These are phyloP conservation scores for Ambrosiella xylebori DNA, from an alignment of 2,329 filamentous ascomycete species.

Conservation along the genomic window DNA sequence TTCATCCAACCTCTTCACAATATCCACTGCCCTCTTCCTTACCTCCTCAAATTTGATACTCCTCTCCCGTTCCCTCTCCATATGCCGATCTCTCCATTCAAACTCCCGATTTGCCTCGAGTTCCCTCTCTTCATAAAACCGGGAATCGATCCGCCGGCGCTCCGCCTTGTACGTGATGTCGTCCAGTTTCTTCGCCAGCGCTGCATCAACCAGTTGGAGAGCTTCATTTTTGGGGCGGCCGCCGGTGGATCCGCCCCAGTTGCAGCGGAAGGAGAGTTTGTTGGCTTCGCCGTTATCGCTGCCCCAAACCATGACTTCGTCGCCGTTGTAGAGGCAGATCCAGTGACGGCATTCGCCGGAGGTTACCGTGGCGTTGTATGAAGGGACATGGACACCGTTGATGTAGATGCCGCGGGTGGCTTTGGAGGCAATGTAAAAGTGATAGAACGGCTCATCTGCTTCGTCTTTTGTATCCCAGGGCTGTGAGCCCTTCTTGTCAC, in stretches of 20 bases:
- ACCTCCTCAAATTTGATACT: conserved; percentile 32
- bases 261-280: conserved; percentile 34
- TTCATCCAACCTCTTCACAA: conserved; percentile 17
- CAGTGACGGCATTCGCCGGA: conserved; percentile 39
- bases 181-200: conserved; percentile 30
- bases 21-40: conserved; percentile 28
- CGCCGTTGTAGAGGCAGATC: conserved; percentile 59
- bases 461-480: conserved; percentile 21
- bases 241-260: conserved; percentile 36
- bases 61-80: conserved; percentile 31
- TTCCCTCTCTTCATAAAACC: conserved; percentile 25
- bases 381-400: conserved; percentile 50
- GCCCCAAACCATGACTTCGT: conserved; percentile 57
- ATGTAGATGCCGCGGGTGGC: conserved; percentile 59
- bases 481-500: conserved; percentile 32
- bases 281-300: conserved; percentile 25
- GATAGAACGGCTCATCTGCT: conserved; percentile 35
- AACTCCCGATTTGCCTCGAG: conserved; percentile 29
- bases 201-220: conserved; percentile 16
- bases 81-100: conserved; percentile 23
- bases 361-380: conserved; percentile 36
- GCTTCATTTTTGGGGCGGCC: background rate
- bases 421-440: conserved; percentile 64
- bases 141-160: conserved; percentile 24
- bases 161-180: conserved; percentile 29